Conservation (phyloP, 2,329 filamentous ascomycete species). For the Botrytis tulipae region DNA sequence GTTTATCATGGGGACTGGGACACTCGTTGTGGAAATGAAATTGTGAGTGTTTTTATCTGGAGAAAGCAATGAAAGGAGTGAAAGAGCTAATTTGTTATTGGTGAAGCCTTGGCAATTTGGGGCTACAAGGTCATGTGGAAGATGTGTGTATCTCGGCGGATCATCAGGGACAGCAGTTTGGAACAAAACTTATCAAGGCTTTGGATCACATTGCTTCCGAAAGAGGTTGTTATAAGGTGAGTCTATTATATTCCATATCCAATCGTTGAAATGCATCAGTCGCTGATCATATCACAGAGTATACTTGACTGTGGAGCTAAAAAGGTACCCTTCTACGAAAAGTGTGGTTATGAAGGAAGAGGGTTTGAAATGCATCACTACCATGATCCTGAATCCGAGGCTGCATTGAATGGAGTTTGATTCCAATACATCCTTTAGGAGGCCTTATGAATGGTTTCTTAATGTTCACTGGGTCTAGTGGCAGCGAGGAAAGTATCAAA, state of each 20-base stretch:
- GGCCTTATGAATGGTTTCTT: not conserved
- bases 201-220: constrained; percentile 82
- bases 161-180: constrained; percentile 95
- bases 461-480: not conserved
- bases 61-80: not conserved
- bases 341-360: constrained; percentile 75
- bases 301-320: constrained; percentile 94
- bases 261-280: not conserved
- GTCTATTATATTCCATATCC: not conserved
- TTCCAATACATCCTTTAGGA: not conserved
- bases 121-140: constrained; percentile 88
- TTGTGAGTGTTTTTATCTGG: constrained; percentile 56
- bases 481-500: not conserved
- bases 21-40: constrained; percentile 87
- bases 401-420: constrained; percentile 23
- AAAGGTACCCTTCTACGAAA: constrained; percentile 93
- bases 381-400: constrained; percentile 46
- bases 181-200: constrained; percentile 86
- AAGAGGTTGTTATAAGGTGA: constrained; percentile 80
- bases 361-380: constrained; percentile 97
- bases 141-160: constrained; percentile 92
- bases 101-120: constrained; percentile 69
- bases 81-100: not conserved
- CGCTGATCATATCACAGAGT: constrained; percentile 50
- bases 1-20: constrained; percentile 79